These are phyloP conservation scores for Hypomyces rosellus DNA, from an alignment of 2,329 filamentous ascomycete genomes.

Conservation along the genomic window DNA sequence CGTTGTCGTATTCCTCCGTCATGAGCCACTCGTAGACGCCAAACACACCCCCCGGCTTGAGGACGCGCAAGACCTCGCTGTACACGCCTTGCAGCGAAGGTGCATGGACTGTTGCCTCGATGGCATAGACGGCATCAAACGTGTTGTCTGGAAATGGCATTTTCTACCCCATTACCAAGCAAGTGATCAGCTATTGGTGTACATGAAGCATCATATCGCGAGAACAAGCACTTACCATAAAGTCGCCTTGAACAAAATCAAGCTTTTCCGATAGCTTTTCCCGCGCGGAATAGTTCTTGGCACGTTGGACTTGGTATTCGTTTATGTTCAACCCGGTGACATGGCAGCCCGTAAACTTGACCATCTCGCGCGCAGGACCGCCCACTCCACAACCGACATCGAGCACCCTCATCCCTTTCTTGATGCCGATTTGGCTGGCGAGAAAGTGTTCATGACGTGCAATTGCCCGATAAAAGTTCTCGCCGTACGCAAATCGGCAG, in stretches of 20 bases:
- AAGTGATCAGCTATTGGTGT: slow-evolving; percentile 13
- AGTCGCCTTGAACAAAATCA: slow-evolving; percentile 88
- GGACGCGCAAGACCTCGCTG: slow-evolving; percentile 85
- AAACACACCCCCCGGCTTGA: slow-evolving; percentile 93
- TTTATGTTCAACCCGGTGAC: slow-evolving; percentile 97
- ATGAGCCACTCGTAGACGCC: slow-evolving; percentile 99
- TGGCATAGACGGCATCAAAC: slow-evolving; percentile 94
- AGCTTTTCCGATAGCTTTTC: slow-evolving; percentile 76
- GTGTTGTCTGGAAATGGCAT: slow-evolving; percentile 89
- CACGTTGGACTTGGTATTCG: slow-evolving; percentile 96
- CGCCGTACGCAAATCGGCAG: slow-evolving; percentile 82
- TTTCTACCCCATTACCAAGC: slow-evolving; percentile 47
- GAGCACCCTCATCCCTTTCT: slow-evolving; percentile 80
- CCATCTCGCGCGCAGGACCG: slow-evolving; percentile 90
- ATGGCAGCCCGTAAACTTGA: slow-evolving; percentile 87
- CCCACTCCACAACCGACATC: slow-evolving; percentile 97
- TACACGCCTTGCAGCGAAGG: slow-evolving; percentile 88
- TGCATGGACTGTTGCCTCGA: slow-evolving; percentile 94
- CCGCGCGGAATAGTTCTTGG: slow-evolving; percentile 75
- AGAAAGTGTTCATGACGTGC: slow-evolving; percentile 98
- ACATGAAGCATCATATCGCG: neutral
- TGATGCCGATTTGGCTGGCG: slow-evolving; percentile 79
- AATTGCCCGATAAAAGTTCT: slow-evolving; percentile 85
- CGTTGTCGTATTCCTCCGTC: slow-evolving; percentile 91
- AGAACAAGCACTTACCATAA: slow-evolving; percentile 58